Evolutionary conservation across 305 asterid genomes (phyloP).

Genomic region (Andrographis paniculata): DNA sequence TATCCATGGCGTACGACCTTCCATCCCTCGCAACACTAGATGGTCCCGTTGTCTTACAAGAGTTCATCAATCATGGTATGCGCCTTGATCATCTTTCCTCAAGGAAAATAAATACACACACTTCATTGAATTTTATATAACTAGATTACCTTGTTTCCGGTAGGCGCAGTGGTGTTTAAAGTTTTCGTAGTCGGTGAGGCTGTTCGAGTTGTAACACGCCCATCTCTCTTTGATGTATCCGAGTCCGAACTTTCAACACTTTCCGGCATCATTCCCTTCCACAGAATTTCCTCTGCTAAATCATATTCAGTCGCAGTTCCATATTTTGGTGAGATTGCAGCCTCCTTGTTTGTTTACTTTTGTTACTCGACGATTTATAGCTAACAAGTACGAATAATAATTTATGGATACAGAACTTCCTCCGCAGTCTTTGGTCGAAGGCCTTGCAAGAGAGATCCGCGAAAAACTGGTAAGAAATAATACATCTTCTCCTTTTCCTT

Average conservation of each 20-base stretch:
- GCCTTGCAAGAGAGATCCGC: slow-evolving; percentile 52
- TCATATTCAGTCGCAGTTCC: slow-evolving; percentile 72
- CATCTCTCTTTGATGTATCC: slow-evolving; percentile 56
- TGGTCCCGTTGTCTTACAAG: slow-evolving; percentile 64
- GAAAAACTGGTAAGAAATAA: slow-evolving; percentile 37
- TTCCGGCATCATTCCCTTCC: slow-evolving; percentile 57
- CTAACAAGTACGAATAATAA: neutral
- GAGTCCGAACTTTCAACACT: slow-evolving; percentile 34
- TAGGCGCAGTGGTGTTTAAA: slow-evolving; percentile 67
- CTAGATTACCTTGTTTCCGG: neutral
- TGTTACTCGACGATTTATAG: neutral
- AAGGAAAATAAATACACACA: neutral
- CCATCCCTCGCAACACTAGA: slow-evolving; percentile 47
- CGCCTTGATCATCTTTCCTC: slow-evolving; percentile 7
- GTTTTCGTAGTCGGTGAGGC: slow-evolving; percentile 64
- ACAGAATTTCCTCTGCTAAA: slow-evolving; percentile 70
- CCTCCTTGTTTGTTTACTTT: slow-evolving; percentile 22
- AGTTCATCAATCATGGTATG: slow-evolving; percentile 66
- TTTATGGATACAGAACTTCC: slow-evolving; percentile 44
- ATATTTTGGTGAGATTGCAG: slow-evolving; percentile 43
- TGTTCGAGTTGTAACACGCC: slow-evolving; percentile 58
- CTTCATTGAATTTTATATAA: too few species aligned
- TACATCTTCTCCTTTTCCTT: neutral
- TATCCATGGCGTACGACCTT: slow-evolving; percentile 59
- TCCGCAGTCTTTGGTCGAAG: slow-evolving; percentile 60